Evolutionary conservation across 441 rosid genomes (phyloP), one percentile per base, ranked within the genome.

Genomic region (Adansonia madagascariensis): DNA sequence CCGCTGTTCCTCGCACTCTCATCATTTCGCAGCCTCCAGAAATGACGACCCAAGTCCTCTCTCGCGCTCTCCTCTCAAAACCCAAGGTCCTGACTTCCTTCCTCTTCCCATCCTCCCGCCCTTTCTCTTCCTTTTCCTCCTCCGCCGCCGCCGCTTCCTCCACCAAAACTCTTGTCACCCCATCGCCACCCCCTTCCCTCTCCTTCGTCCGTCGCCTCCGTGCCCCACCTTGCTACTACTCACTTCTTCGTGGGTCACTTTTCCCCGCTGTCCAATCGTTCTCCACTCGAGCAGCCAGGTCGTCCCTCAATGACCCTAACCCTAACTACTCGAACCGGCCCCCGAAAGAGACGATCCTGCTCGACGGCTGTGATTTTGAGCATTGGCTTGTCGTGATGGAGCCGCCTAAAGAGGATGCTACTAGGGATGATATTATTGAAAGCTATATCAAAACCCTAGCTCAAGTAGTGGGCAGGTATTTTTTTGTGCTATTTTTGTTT

Each of bases 311-410:
- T 44, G 92, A 94, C 35, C 89, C 87, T 0, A 85, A 76, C 65
- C 96, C 96, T 46, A 94, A 92, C 81, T 94, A 92, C 92, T 89
- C 96, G 12, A 94, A 90, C 73, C 80, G 96, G 49, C 96, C 98
- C 3, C 94, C 97, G 0, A 90, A 92, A 75, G 98, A 92, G 85
- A 89, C 97, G 15, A 94, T 92, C 52, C 78, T 94, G 86, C 89
- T 94, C 44, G 98, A 94, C 74, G 93, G 98, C 0, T 92, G 96
- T 77, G 98, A 94, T 81, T 94, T 94, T 60, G 88, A 92, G 76
- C 98, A 94, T 80, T 92, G 97, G 97, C 97, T 94, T 22, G 89
- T 94, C 0, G 98, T 94, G 9, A 39, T 92, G 92, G 98, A 90
- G 57, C 82, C 82, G 53, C 97, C 92, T 2, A 85, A 85, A 73